A percentile compares a stretch with the other conserved stretches of the same genome.
These are phyloP conservation scores for Apophysomyces ossiformis DNA, from an alignment of 371 early-diverging fungal genomes.

Conservation along the genomic window DNA sequence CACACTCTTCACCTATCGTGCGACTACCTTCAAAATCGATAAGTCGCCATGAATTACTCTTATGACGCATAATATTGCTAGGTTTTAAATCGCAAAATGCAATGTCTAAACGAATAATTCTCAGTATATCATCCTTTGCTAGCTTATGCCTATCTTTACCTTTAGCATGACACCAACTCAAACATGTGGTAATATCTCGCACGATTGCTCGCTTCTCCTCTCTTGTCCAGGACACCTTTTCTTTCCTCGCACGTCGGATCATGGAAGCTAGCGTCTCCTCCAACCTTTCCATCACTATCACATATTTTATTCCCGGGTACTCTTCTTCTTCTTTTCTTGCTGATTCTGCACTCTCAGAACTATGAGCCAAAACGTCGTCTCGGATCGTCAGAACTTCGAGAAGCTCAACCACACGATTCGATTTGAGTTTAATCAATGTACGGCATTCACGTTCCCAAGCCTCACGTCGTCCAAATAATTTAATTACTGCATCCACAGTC, in stretches of 20 bases:
- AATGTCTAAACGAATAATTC: conserved; percentile 17
- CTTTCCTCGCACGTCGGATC: conserved; percentile 25
- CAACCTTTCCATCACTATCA: conserved; percentile 44
- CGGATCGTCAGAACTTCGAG: conserved; percentile 53
- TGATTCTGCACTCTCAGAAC: background rate
- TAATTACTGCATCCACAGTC: conserved; percentile 28
- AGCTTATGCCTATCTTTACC: conserved; percentile 15
- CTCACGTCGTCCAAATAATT: conserved; percentile 52
- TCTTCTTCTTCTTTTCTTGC: conserved; percentile 21
- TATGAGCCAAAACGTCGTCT: conserved; percentile 17
- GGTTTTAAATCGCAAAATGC: conserved; percentile 42
- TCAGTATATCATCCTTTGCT: background rate
- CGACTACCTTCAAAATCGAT: conserved; percentile 56
- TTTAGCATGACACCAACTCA: conserved; percentile 44
- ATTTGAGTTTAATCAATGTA: conserved; percentile 42
- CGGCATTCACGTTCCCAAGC: conserved; percentile 58
- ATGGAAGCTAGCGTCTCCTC: conserved; percentile 39
- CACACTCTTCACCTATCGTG: conserved; percentile 41
- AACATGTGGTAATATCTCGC: conserved; percentile 32
- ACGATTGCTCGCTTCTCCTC: conserved; percentile 18
- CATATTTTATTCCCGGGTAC: conserved; percentile 38
- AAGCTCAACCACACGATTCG: conserved; percentile 43
- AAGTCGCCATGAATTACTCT: conserved; percentile 35
- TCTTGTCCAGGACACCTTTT: conserved; percentile 15
- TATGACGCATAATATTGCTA: conserved; percentile 44